Evolutionary conservation across 2,329 filamentous ascomycete species (phyloP), one percentile per base, ranked within the genome.

Genomic region (Colletotrichum euphorbiae): DNA sequence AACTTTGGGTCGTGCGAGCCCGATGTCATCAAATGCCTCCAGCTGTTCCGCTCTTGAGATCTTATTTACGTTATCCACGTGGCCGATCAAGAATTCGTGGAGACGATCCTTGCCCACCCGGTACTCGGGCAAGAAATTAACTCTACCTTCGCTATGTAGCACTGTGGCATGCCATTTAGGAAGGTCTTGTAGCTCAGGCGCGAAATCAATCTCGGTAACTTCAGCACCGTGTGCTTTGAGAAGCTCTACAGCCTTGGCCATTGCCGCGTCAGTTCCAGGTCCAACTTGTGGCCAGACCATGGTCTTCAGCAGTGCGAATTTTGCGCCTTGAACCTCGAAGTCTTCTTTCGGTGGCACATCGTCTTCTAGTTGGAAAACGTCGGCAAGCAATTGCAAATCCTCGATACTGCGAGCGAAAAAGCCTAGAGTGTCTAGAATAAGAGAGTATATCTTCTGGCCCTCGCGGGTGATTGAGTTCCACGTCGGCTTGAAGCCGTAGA

Each of bases 401-500:
- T 83, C 83, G 0, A 89, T 80, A 6, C 80, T 83, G 0, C 89
- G 84, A 0, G 87, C 82, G 65, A 85, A 91, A 12, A 90, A 78
- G 2, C 90, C 90, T 0, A 90, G 72, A 0, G 90, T 92, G 72
- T 92, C 90, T 6, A 89, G 80, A 1, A 82, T 87, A 1, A 87
- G 76, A 0, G 87, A 86, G 71, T 86, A 89, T 2, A 88, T 78
- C 74, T 86, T 88, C 50, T 85, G 81, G 0, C 90, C 89, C 73
- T 91, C 89, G 0, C 87, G 81, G 0, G 85, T 88, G 38, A 92
- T 84, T 0, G 87, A 78, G 62, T 85, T 86, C 87, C 88, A 91
- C 0, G 89, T 92, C 2, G 90, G 89, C 74, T 91, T 92, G 62
- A 91, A 79, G 0, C 82, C 89, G 64, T 88, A 92, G 4, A 89